Conservation (phyloP, 2,329 filamentous ascomycete species). For the Fusarium setosum region DNA sequence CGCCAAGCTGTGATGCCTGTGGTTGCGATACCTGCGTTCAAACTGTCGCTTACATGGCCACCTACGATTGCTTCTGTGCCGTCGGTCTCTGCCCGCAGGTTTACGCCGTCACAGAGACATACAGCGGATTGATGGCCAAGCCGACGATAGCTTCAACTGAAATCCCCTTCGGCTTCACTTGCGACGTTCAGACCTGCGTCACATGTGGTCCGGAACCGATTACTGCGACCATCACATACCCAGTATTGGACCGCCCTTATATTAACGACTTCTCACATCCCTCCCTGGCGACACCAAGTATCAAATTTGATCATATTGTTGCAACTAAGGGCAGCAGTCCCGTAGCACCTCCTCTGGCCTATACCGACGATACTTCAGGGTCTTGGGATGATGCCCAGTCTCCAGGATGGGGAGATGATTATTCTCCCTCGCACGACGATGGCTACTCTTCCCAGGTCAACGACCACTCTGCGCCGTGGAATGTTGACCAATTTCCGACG, state of each 20-base stretch:
- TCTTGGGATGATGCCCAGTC: no score
- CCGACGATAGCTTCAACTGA: conserved; percentile 8
- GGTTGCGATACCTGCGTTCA: conserved; percentile 27
- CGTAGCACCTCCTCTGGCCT: no score
- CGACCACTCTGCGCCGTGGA: no score
- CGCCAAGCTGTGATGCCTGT: conserved; percentile 27
- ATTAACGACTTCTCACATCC: conserved; percentile 49
- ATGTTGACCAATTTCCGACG: no score
- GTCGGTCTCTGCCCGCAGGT: conserved; percentile 24
- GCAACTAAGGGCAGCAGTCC: no score
- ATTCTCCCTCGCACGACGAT: no score
- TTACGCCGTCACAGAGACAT: conserved; percentile 28
- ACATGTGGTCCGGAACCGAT: conserved; percentile 22
- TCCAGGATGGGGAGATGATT: no score
- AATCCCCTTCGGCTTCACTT: conserved; percentile 26
- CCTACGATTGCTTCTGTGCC: conserved; percentile 16
- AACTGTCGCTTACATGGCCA: conserved; percentile 19
- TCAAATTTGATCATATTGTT: no score
- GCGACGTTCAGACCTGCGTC: conserved; percentile 27
- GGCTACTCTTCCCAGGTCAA: no score
- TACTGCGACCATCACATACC: conserved; percentile 29
- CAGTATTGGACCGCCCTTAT: conserved; percentile 32
- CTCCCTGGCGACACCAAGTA: no score
- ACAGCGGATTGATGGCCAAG: conserved; percentile 21
- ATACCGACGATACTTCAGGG: no score